phyloP scores from a whole-genome alignment of 2,329 filamentous ascomycete genomes.

The Geosmithia flava region DNA sequence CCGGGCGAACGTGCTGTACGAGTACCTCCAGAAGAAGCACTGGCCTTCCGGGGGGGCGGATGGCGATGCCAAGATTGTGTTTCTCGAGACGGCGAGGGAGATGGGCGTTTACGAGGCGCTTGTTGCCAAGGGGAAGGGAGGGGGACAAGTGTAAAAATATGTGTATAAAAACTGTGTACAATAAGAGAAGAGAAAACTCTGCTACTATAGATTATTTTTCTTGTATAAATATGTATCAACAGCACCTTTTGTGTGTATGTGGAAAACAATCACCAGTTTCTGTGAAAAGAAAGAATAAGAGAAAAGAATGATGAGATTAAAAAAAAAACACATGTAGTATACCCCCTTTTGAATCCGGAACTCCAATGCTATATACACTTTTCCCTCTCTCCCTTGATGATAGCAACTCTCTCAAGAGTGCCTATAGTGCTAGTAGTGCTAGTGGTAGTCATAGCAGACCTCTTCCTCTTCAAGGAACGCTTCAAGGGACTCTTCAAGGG shows the following conservation, averaged over 20 bases:
- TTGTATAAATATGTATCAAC: too few species aligned
- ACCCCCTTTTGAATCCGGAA: slow-evolving; percentile 9
- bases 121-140: slow-evolving; percentile 5
- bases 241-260: too few species aligned
- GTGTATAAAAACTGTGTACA: not conserved
- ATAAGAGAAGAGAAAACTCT: not conserved
- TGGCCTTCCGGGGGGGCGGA: slow-evolving; percentile 13
- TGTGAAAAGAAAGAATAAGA: too few species aligned
- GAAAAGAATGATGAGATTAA: not conserved
- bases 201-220: too few species aligned
- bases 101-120: slow-evolving; percentile 29
- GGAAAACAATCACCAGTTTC: too few species aligned
- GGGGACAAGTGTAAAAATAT: not conserved
- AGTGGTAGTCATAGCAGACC: too few species aligned
- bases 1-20: slow-evolving; percentile 24
- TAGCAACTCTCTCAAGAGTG: too few species aligned
- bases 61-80: slow-evolving; percentile 10
- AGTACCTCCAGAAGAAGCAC: slow-evolving; percentile 26
- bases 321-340: not conserved
- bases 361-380: slow-evolving; percentile 22
- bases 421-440: too few species aligned
- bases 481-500: too few species aligned
- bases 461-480: too few species aligned
- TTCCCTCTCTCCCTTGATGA: not conserved
- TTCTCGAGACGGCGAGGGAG: slow-evolving; percentile 21